Evolutionary conservation across 2,329 filamentous ascomycete genomes (phyloP).

Genomic region (Verticillium nonalfalfae): DNA sequence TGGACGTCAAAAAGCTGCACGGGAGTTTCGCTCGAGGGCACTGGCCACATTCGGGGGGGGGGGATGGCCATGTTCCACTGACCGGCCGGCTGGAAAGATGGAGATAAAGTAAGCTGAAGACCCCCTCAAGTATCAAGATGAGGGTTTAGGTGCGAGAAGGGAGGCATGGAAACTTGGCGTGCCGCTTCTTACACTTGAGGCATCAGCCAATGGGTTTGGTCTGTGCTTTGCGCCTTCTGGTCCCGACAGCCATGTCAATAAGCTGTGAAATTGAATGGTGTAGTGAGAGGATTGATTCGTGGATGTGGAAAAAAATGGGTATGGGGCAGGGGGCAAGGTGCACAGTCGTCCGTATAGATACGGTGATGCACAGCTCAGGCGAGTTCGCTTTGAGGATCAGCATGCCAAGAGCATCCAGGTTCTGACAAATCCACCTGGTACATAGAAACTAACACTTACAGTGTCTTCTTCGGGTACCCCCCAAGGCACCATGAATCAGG

Average conservation of each 20-base stretch:
- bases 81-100: too few relatives aligned
- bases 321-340: background rate
- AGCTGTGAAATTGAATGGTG: background rate
- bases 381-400: too few relatives aligned
- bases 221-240: background rate
- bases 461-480: too few relatives aligned
- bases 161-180: background rate
- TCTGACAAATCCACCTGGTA: too few relatives aligned
- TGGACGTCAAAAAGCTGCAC: too few relatives aligned
- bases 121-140: too few relatives aligned
- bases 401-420: background rate
- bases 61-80: too few relatives aligned
- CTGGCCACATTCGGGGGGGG: too few relatives aligned
- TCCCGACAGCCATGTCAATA: background rate
- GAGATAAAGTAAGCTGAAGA: too few relatives aligned
- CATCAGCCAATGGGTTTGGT: background rate
- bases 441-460: too few relatives aligned
- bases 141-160: background rate
- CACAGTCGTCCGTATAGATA: background rate
- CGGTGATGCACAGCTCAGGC: background rate
- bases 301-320: background rate
- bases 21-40: too few relatives aligned
- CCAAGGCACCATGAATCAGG: too few relatives aligned
- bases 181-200: background rate
- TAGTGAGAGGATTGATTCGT: background rate